Base-by-base conservation (phyloP, 192 early-diverging fungal genomes). In the Allomyces javanicus region DNA sequence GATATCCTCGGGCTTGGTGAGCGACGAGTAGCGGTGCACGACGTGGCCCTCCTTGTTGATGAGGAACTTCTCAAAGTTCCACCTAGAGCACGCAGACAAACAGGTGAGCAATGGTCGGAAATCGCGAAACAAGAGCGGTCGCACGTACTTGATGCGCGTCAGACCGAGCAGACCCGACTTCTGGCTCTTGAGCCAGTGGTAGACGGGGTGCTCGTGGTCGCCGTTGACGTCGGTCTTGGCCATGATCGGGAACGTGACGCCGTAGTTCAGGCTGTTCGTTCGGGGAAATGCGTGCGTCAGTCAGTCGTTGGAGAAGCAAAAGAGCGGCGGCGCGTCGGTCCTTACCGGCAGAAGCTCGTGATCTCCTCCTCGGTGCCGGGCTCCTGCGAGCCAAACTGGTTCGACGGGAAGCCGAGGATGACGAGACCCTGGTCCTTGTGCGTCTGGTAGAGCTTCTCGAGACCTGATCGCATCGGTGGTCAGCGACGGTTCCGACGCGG, bases 341-440 rank as follows among this genome's bases (percentile, higher is more conserved):
- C n/a, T n/a, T 9, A 40, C 33, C 33, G 21, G 50, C 50, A 58
- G 50, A 58, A 58, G 17, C 21, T 14, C 50, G 12, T 14, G 50
- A 58, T 58, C 50, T 58, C 50, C 21, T 58, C 50, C 17, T 58
- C 50, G 50, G 50, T 64, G 19, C 82, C 81, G n/a, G 82, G 75
- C 75, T 84, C 86, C 75, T 91, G 89, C 25, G 68, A 70, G 19
- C 75, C 85, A 68, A 94, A 94, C 82, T 91, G 86, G 79, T 96
- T 96, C 68, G 84, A 87, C 22, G 94, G 94, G 74, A 89, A 89
- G n/a, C 91, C 93, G 64, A 96, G 73, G 61, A 97, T 73, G 25
- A 85, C 85, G 62, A 97, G 82, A 11, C 89, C 92, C 63, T 78
- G 66, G 63, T 81, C 80, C 33, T 79, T 73, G 69, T 84, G 84